These are phyloP conservation scores for Discostella stelligera DNA, from an alignment of 352 stramenopile genomes.

Conservation along the genomic window DNA sequence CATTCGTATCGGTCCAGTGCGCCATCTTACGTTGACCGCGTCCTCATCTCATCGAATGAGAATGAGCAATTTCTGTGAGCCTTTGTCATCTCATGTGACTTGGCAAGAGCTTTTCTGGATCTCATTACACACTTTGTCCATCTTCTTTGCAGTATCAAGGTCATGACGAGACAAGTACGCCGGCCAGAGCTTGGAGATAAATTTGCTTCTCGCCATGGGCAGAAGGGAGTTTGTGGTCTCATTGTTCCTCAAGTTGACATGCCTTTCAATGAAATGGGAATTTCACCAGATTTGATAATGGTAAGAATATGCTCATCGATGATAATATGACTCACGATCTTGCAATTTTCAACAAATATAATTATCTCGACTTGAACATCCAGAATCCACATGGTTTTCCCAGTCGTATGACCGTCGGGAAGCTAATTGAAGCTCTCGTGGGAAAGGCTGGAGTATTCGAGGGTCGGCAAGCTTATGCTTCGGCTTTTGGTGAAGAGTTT, in stretches of 20 bases:
- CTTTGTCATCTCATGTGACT: background rate
- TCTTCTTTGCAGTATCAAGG: constrained; percentile 87
- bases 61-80: constrained; percentile 86
- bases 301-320: constrained; percentile 15
- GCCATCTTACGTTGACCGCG: constrained; percentile 97
- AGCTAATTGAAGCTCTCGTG: constrained; percentile 99
- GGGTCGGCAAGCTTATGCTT: constrained; percentile 95
- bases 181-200: constrained; percentile 99
- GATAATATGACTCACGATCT: background rate
- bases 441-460: constrained; percentile 96
- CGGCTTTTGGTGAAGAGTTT: constrained; percentile 98
- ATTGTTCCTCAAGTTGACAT: constrained; percentile 93
- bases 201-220: constrained; percentile 97
- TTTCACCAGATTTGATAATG: constrained; percentile 99
- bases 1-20: constrained; percentile 94
- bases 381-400: constrained; percentile 99
- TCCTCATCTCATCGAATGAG: constrained; percentile 97
- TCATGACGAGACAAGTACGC: constrained; percentile 93
- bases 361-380: background rate
- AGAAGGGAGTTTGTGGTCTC: constrained; percentile 98
- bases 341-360: background rate
- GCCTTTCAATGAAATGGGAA: constrained; percentile 97
- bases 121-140: background rate
- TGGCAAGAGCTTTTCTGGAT: background rate
- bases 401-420: constrained; percentile 97